Base-by-base conservation (phyloP, 1,284 basidiomycete species). In the Waitea zeae region DNA sequence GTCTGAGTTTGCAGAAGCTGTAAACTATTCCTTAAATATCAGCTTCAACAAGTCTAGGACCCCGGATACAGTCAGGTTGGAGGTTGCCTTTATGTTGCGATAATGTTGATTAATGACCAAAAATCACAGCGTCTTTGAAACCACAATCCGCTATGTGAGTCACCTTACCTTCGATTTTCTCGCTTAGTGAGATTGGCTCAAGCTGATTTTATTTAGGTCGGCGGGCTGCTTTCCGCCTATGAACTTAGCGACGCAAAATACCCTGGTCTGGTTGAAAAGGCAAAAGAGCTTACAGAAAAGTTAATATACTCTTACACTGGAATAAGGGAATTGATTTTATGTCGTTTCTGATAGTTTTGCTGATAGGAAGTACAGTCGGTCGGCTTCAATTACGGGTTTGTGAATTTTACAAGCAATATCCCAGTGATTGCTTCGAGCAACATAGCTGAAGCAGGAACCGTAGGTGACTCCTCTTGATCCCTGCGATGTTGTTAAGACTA, bases 111-210 rank as follows among this genome's bases (percentile, higher is more conserved):
- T 15, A 17, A 7, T 31, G 5, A 17, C 32, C 6, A 18, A 17
- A 17, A 26, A 31, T 29, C 17, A 47, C 40, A 79, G 80, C 36
- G 61, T 88, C 3, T 93, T 93, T 48, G 89, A 93, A 57, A 88
- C 82, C 0, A 83, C 76, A 0, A 95, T 95, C 41, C 80, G 89
- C 12, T n/a, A n/a, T n/a, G n/a, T n/a, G n/a, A n/a, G n/a, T n/a
- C n/a, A n/a, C n/a, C n/a, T n/a, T n/a, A n/a, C n/a, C n/a, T n/a
- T n/a, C n/a, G n/a, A n/a, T n/a, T n/a, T n/a, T n/a, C n/a, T n/a
- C n/a, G n/a, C n/a, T n/a, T n/a, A n/a, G n/a, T n/a, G n/a, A n/a
- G n/a, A n/a, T n/a, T n/a, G n/a, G n/a, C n/a, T n/a, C n/a, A n/a
- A n/a, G n/a, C n/a, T n/a, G n/a, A n/a, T n/a, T n/a, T n/a, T n/a